These are phyloP conservation scores for Podila epicladia DNA, from an alignment of 192 early-diverging fungal species.

Conservation along the genomic window DNA sequence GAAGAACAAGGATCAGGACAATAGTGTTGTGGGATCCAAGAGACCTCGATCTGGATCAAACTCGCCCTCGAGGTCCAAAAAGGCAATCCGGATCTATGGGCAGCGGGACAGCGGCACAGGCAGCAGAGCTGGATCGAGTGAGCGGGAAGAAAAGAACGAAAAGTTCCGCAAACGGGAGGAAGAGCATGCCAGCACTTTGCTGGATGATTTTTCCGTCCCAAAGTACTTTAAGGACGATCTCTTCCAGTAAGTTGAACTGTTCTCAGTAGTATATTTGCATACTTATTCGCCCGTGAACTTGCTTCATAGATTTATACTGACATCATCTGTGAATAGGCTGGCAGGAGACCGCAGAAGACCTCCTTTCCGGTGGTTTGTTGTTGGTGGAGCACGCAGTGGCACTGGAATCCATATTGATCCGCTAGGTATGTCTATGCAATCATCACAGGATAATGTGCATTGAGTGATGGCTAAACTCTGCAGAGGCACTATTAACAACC, in stretches of 20 bases:
- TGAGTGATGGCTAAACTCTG: background rate
- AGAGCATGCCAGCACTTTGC: conserved; percentile 51
- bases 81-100: conserved; percentile 34
- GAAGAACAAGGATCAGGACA: background rate
- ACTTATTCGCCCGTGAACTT: background rate
- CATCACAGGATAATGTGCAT: background rate
- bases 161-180: conserved; percentile 15
- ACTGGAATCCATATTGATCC: conserved; percentile 81
- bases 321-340: conserved; percentile 17
- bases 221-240: conserved; percentile 80
- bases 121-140: conserved; percentile 1
- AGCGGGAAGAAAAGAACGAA: background rate
- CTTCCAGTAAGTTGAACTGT: conserved; percentile 56
- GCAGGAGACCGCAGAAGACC: conserved; percentile 69
- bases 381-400: conserved; percentile 75
- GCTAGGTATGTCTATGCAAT: conserved; percentile 35
- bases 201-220: conserved; percentile 74
- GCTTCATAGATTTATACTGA: background rate
- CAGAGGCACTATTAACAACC: background rate
- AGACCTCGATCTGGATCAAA: conserved; percentile 31
- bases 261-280: background rate
- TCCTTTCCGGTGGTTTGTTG: conserved; percentile 83
- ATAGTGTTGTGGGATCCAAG: conserved; percentile 15
- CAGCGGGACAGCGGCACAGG: conserved; percentile 9
- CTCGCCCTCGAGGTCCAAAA: conserved; percentile 23